phyloP scores from a whole-genome alignment of 2,329 filamentous ascomycete genomes.

The Pezicula rhizophila region DNA sequence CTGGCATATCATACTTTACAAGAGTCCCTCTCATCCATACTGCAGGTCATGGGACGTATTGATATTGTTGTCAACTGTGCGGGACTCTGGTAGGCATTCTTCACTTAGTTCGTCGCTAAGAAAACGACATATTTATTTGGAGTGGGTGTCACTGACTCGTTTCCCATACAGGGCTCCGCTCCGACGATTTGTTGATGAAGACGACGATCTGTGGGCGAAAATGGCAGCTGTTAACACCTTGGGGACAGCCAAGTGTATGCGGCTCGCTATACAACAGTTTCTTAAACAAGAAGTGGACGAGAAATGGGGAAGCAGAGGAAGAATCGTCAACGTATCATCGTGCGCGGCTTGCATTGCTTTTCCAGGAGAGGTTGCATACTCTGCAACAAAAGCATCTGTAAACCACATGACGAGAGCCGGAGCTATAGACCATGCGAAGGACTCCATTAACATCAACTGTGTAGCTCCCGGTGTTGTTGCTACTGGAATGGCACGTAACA shows the following conservation, averaged over 20 bases:
- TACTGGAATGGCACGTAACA: not conserved
- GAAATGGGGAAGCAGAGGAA: not conserved
- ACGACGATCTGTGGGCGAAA: not conserved
- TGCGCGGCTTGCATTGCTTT: not conserved
- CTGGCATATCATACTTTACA: too few relatives aligned
- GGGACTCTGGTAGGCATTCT: too few relatives aligned
- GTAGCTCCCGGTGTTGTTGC: not conserved
- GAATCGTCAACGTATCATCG: not conserved
- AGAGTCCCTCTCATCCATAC: too few relatives aligned
- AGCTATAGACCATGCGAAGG: not conserved
- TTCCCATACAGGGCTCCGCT: not conserved
- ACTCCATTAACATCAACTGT: not conserved
- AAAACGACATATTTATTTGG: too few relatives aligned
- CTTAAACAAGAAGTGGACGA: not conserved
- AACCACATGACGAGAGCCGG: not conserved
- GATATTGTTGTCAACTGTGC: not conserved
- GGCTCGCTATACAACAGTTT: not conserved
- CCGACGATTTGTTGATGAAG: not conserved
- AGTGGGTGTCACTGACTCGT: too few relatives aligned
- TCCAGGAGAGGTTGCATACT: not conserved
- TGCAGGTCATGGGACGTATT: not conserved
- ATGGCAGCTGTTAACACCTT: not conserved
- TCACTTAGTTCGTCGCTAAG: too few relatives aligned
- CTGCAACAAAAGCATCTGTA: not conserved
- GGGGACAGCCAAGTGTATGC: not conserved